A percentile compares a stretch with the other conserved stretches of the same genome.
phyloP scores from a whole-genome alignment of 106 monocot genomes.

The Vanilla planifolia region DNA sequence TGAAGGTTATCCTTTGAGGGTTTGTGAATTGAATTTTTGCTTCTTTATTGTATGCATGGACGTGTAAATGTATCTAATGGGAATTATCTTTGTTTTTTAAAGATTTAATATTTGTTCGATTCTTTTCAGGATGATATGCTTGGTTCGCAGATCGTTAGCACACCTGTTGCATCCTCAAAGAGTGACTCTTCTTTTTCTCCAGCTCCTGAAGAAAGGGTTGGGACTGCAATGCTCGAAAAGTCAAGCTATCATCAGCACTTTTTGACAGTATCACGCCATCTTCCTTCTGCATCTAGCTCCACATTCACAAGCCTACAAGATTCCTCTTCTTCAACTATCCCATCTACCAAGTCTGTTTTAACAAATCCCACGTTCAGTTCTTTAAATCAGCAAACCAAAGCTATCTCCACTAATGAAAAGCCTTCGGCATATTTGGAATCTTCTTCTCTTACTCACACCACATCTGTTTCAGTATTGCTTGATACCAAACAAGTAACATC shows the following conservation, averaged over 20 bases:
- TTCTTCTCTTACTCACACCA: slow-evolving; percentile 25
- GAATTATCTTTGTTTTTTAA: background rate
- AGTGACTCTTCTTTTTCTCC: slow-evolving; percentile 50
- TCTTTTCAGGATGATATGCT: slow-evolving; percentile 47
- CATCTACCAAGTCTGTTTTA: slow-evolving; percentile 25
- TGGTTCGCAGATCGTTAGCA: slow-evolving; percentile 9
- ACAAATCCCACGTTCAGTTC: slow-evolving; percentile 31
- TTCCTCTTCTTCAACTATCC: slow-evolving; percentile 22
- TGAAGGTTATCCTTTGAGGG: no score
- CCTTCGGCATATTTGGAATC: slow-evolving; percentile 24
- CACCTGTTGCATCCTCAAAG: slow-evolving; percentile 32
- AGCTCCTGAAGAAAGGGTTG: slow-evolving; percentile 51
- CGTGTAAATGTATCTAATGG: background rate
- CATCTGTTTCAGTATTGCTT: slow-evolving; percentile 21
- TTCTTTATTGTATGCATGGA: background rate
- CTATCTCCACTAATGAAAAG: slow-evolving; percentile 24
- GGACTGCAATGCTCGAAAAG: slow-evolving; percentile 46
- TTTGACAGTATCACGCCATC: slow-evolving; percentile 26
- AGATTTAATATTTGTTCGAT: background rate
- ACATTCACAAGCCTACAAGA: slow-evolving; percentile 53
- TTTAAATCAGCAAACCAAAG: slow-evolving; percentile 32
- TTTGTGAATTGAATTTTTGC: background rate
- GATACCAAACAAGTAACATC: slow-evolving; percentile 22
- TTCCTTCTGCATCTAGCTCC: slow-evolving; percentile 28
- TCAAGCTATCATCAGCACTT: slow-evolving; percentile 24